Conservation (phyloP, 2,329 filamentous ascomycete genomes). For the Pestalotiopsis sp. region DNA sequence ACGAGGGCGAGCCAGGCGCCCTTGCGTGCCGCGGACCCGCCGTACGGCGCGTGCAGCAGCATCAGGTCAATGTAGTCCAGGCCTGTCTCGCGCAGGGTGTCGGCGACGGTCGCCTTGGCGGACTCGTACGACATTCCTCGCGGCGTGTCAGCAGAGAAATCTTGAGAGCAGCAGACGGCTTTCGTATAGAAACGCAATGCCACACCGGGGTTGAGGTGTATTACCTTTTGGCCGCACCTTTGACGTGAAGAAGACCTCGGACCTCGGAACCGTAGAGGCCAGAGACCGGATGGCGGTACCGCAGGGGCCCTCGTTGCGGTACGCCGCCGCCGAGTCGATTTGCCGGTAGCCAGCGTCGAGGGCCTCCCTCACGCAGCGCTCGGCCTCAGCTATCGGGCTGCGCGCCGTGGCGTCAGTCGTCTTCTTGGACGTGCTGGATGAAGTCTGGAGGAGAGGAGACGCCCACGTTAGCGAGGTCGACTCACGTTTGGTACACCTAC, state of each 20-base stretch:
- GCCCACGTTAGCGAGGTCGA: not conserved
- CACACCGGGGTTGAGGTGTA: not conserved
- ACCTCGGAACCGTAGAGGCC: slow-evolving; percentile 40
- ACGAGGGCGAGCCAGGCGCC: slow-evolving; percentile 63
- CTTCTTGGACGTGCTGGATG: not conserved
- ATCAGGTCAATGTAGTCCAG: slow-evolving; percentile 68
- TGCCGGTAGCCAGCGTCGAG: slow-evolving; percentile 55
- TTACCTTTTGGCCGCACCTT: slow-evolving; percentile 46
- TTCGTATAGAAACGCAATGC: not conserved
- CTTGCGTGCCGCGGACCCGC: slow-evolving; percentile 55
- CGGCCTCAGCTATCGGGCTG: slow-evolving; percentile 36
- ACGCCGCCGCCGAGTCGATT: slow-evolving; percentile 54
- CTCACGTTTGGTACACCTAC: slow-evolving; percentile 56
- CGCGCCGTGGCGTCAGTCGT: slow-evolving; percentile 6
- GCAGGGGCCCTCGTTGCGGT: slow-evolving; percentile 50
- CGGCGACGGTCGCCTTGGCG: slow-evolving; percentile 63
- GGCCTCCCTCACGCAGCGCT: slow-evolving; percentile 42
- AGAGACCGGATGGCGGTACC: slow-evolving; percentile 42
- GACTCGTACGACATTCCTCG: slow-evolving; percentile 54
- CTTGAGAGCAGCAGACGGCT: not conserved
- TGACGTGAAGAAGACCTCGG: slow-evolving; percentile 56
- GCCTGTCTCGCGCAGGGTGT: slow-evolving; percentile 61
- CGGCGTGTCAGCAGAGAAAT: not conserved
- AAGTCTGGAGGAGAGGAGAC: not conserved
- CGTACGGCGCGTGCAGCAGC: slow-evolving; percentile 63